phyloP scores from a whole-genome alignment of 2,329 filamentous ascomycete species.

The Sporothrix luriei region DNA sequence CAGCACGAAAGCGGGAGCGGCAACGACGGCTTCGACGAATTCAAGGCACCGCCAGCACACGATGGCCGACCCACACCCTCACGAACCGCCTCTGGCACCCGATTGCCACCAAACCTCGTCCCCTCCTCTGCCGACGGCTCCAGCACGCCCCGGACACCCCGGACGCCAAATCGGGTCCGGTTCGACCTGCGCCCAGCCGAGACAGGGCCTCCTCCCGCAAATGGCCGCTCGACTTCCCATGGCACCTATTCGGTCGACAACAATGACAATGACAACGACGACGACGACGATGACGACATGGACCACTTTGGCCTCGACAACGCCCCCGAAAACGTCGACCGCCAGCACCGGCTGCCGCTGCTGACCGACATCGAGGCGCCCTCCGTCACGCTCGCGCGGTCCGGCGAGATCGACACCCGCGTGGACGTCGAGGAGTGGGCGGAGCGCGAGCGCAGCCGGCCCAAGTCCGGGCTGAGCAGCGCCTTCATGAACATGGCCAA shows the following conservation, averaged over 20 bases:
- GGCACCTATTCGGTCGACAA: slow-evolving; percentile 13
- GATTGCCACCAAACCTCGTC: slow-evolving; percentile 25
- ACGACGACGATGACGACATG: slow-evolving; percentile 37
- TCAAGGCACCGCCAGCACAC: slow-evolving; percentile 23
- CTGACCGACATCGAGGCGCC: slow-evolving; percentile 84
- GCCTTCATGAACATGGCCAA: slow-evolving; percentile 99
- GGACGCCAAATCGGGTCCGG: slow-evolving; percentile 72
- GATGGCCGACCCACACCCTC: slow-evolving; percentile 10
- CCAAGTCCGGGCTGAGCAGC: slow-evolving; percentile 80
- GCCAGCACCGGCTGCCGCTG: slow-evolving; percentile 66
- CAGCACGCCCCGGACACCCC: slow-evolving; percentile 49
- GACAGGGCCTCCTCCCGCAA: slow-evolving; percentile 19
- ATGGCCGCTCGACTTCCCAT: slow-evolving; percentile 3
- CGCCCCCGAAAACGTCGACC: slow-evolving; percentile 45
- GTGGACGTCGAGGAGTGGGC: slow-evolving; percentile 51
- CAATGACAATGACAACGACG: slow-evolving; percentile 35
- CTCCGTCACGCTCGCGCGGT: slow-evolving; percentile 67
- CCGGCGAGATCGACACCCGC: slow-evolving; percentile 35
- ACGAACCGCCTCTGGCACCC: slow-evolving; percentile 22
- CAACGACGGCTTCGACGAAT: slow-evolving; percentile 29
- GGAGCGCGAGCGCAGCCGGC: slow-evolving; percentile 62
- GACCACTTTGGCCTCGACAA: slow-evolving; percentile 41
- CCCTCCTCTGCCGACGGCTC: neutral
- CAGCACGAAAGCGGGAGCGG: neutral
- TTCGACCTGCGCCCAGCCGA: slow-evolving; percentile 62